These are phyloP conservation scores for Triglochin maritima DNA, from an alignment of 106 monocot species.

Conservation along the genomic window DNA sequence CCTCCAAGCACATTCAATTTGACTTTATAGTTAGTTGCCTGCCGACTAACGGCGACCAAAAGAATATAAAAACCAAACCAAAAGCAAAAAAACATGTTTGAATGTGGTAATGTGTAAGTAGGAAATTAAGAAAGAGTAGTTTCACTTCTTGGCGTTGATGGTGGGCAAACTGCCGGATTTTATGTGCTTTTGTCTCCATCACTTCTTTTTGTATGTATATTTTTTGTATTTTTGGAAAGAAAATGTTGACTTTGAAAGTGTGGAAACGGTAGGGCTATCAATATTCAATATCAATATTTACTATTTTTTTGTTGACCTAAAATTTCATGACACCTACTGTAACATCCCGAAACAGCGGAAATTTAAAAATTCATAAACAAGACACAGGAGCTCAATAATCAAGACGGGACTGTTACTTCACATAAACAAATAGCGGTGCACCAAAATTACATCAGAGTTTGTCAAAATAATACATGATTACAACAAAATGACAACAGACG, in stretches of 20 bases:
- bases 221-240: background rate
- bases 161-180: background rate
- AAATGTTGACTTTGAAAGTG: background rate
- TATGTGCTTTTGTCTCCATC: background rate
- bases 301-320: too few species aligned
- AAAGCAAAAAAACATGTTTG: background rate
- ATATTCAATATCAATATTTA: too few species aligned
- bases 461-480: too few species aligned
- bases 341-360: too few species aligned
- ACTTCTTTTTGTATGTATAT: background rate
- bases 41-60: background rate
- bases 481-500: too few species aligned
- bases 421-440: too few species aligned
- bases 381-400: too few species aligned
- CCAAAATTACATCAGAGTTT: too few species aligned
- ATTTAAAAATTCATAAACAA: too few species aligned
- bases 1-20: background rate
- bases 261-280: background rate
- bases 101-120: background rate
- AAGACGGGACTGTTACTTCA: too few species aligned
- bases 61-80: background rate
- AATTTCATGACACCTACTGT: too few species aligned
- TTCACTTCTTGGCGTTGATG: background rate
- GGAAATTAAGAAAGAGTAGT: background rate
- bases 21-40: background rate